A percentile compares a stretch with the other conserved stretches of the same genome.
phyloP scores from a whole-genome alignment of 192 early-diverging fungal genomes.

The Coemansia sp. region DNA sequence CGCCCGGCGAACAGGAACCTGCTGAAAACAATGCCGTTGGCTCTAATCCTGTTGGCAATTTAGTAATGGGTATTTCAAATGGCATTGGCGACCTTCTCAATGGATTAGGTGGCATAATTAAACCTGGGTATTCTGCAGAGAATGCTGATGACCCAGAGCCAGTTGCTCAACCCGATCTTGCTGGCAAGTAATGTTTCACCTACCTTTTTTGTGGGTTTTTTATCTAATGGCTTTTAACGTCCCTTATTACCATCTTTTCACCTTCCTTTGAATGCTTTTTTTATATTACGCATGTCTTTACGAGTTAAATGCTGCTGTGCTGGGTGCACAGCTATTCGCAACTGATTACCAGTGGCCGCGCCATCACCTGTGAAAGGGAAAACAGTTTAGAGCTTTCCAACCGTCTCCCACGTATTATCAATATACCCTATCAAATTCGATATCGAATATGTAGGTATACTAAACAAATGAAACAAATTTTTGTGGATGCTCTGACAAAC shows the following conservation, averaged over 20 bases:
- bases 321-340: neutral
- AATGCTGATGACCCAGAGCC: constrained; percentile 16
- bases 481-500: no score
- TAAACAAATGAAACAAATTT: neutral
- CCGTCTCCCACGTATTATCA: neutral
- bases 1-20: neutral
- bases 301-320: neutral
- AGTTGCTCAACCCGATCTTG: constrained; percentile 26
- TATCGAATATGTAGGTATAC: neutral
- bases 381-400: no score
- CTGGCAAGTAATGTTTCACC: constrained; percentile 6
- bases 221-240: neutral
- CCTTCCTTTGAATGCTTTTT: neutral
- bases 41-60: constrained; percentile 24
- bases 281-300: neutral
- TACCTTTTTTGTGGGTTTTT: neutral
- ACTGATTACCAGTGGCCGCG: no score
- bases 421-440: neutral
- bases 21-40: constrained; percentile 3
- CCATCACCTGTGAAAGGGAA: no score
- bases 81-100: constrained; percentile 22
- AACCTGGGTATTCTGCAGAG: neutral
- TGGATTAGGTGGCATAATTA: constrained; percentile 20
- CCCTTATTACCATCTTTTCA: neutral
- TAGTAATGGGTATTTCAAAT: constrained; percentile 28